Percentiles rank a stretch among this genome's conserved stretches.
phyloP scores from a whole-genome alignment of 2,329 filamentous ascomycete species.

The Fusarium liriodendri region DNA sequence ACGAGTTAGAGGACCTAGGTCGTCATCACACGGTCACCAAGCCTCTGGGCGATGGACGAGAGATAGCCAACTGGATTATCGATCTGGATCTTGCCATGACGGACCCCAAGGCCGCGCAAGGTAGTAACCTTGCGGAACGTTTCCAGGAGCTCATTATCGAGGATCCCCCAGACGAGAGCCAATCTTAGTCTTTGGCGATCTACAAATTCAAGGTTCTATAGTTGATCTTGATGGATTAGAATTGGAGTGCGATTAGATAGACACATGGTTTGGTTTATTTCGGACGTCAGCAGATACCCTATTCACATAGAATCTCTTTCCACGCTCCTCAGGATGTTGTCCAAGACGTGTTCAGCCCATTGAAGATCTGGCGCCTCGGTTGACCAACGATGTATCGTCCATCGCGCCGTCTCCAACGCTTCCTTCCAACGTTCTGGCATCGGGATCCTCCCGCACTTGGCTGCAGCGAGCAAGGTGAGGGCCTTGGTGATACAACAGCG shows the following conservation, averaged over 20 bases:
- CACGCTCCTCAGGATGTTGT: background rate
- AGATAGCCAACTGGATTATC: background rate
- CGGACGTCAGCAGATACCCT: background rate
- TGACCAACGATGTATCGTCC: background rate
- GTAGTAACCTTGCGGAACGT: background rate
- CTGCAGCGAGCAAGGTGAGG: background rate
- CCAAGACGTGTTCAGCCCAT: background rate
- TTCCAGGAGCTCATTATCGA: background rate
- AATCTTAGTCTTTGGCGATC: background rate
- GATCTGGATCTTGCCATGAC: conserved; percentile 3
- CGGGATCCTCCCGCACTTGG: background rate
- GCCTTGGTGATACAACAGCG: background rate
- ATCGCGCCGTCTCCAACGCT: background rate
- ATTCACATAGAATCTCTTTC: background rate
- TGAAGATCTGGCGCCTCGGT: background rate
- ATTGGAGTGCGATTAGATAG: background rate
- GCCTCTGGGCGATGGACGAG: background rate
- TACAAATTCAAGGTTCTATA: background rate
- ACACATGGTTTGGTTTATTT: background rate
- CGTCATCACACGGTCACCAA: background rate
- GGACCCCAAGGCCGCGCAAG: background rate
- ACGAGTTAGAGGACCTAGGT: background rate
- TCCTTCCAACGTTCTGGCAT: background rate
- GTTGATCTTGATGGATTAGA: background rate
- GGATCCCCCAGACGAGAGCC: background rate